A percentile compares a stretch with the other conserved stretches of the same genome.
Conservation (phyloP, 2,329 filamentous ascomycete genomes). For the Emergomyces pasteurianus region DNA sequence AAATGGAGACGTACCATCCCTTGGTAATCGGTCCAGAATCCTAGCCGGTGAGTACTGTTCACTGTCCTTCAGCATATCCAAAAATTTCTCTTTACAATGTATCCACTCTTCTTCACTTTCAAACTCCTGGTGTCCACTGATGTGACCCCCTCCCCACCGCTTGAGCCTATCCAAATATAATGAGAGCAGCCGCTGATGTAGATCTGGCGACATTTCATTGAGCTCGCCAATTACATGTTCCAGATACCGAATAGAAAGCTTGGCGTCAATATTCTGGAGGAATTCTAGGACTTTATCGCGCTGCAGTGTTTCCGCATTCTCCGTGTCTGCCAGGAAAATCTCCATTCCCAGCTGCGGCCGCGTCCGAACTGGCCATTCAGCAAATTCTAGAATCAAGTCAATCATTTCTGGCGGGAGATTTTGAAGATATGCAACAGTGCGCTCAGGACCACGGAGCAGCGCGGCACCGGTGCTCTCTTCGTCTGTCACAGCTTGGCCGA, state of each 20-base stretch:
- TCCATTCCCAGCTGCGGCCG: slow-evolving; percentile 75
- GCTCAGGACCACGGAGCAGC: slow-evolving; percentile 63
- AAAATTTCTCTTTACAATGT: slow-evolving; percentile 52
- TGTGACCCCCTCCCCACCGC: slow-evolving; percentile 26
- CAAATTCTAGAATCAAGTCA: slow-evolving; percentile 82
- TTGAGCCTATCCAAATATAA: slow-evolving; percentile 51
- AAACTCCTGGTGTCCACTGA: slow-evolving; percentile 26
- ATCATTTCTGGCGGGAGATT: slow-evolving; percentile 76
- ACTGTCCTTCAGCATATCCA: slow-evolving; percentile 64
- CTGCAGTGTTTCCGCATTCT: slow-evolving; percentile 85
- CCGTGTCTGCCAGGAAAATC: slow-evolving; percentile 82
- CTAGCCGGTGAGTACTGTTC: slow-evolving; percentile 67
- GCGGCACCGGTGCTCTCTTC: slow-evolving; percentile 5
- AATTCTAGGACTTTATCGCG: slow-evolving; percentile 64
- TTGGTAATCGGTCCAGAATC: slow-evolving; percentile 65
- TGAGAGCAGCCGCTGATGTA: slow-evolving; percentile 74
- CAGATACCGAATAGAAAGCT: slow-evolving; percentile 68
- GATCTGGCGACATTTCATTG: slow-evolving; percentile 69
- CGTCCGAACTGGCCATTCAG: slow-evolving; percentile 69
- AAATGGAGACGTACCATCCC: slow-evolving; percentile 51
- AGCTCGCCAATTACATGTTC: slow-evolving; percentile 86
- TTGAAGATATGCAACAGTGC: slow-evolving; percentile 84
- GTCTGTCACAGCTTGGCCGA: slow-evolving; percentile 48
- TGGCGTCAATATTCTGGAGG: slow-evolving; percentile 54
- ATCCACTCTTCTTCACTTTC: slow-evolving; percentile 38